Conservation (phyloP, 192 early-diverging fungal species). For the Podila verticillata region DNA sequence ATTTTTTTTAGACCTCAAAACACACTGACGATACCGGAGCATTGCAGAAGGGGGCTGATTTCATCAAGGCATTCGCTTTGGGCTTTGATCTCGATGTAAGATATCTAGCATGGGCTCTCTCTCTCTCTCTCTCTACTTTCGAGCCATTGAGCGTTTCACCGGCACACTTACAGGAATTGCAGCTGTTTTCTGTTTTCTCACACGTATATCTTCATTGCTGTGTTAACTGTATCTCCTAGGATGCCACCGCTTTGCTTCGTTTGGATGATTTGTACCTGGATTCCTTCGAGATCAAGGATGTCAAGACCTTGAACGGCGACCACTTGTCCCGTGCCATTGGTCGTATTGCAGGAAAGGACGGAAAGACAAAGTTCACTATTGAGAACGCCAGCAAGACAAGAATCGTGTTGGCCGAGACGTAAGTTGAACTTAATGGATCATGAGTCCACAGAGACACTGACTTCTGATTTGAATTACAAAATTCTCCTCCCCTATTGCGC, state of each 20-base stretch:
- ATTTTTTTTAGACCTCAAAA: constrained; percentile 67
- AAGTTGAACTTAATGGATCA: constrained; percentile 19
- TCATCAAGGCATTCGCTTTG: constrained; percentile 91
- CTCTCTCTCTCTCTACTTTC: too few relatives aligned
- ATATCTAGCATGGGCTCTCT: constrained; percentile 11
- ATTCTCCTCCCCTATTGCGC: too few relatives aligned
- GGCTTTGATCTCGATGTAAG: constrained; percentile 88
- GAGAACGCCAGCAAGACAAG: constrained; percentile 97
- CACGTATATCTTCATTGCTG: neutral
- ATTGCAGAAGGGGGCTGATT: constrained; percentile 97
- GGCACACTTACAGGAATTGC: neutral
- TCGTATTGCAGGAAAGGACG: constrained; percentile 97
- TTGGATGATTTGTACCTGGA: constrained; percentile 98
- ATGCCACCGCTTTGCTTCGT: constrained; percentile 92
- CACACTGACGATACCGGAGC: constrained; percentile 90
- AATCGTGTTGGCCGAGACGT: constrained; percentile 96
- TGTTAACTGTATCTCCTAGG: constrained; percentile 49
- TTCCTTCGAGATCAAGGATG: constrained; percentile 97
- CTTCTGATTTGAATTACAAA: too few relatives aligned
- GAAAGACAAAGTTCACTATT: constrained; percentile 97
- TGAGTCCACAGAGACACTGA: neutral
- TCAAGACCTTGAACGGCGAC: constrained; percentile 94
- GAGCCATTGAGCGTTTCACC: neutral
- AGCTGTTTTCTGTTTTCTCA: neutral
- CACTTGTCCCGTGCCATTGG: constrained; percentile 97